Conservation (phyloP, 1,284 basidiomycete genomes). For the Cerrena zonata region DNA sequence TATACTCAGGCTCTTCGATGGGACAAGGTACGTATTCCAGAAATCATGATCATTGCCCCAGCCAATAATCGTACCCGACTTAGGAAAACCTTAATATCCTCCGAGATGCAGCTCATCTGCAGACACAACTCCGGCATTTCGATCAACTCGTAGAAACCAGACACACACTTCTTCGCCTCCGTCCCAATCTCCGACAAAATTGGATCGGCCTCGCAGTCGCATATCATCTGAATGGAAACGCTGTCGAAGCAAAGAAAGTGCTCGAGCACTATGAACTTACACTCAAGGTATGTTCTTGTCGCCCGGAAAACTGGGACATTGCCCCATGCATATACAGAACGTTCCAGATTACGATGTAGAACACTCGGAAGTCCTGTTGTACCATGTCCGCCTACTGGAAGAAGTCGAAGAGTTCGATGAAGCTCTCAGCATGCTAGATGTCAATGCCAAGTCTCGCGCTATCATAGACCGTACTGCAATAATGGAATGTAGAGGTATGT, state of each 20-base stretch:
- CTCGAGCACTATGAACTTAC: constrained; percentile 65
- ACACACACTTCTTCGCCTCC: constrained; percentile 71
- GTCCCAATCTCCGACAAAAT: constrained; percentile 81
- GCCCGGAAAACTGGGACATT: background rate
- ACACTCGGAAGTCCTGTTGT: constrained; percentile 80
- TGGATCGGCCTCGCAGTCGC: constrained; percentile 90
- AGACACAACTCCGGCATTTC: constrained; percentile 86
- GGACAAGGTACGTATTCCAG: constrained; percentile 67
- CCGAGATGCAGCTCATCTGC: constrained; percentile 84
- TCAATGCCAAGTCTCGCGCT: constrained; percentile 55
- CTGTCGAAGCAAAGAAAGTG: constrained; percentile 67
- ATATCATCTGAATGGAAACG: constrained; percentile 78
- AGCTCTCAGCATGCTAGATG: constrained; percentile 60
- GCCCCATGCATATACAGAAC: constrained; percentile 41
- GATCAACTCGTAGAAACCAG: constrained; percentile 79
- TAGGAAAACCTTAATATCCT: constrained; percentile 93
- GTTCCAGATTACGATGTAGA: constrained; percentile 77
- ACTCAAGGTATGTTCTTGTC: constrained; percentile 46
- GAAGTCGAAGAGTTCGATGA: constrained; percentile 65
- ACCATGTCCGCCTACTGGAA: constrained; percentile 77
- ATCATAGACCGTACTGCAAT: constrained; percentile 71
- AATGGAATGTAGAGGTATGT: constrained; percentile 65
- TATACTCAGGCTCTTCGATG: constrained; percentile 78
- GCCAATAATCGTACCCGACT: background rate
- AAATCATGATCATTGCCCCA: background rate